These are phyloP conservation scores for Capsella rubella DNA, from an alignment of 441 rosid species.

Conservation along the genomic window DNA sequence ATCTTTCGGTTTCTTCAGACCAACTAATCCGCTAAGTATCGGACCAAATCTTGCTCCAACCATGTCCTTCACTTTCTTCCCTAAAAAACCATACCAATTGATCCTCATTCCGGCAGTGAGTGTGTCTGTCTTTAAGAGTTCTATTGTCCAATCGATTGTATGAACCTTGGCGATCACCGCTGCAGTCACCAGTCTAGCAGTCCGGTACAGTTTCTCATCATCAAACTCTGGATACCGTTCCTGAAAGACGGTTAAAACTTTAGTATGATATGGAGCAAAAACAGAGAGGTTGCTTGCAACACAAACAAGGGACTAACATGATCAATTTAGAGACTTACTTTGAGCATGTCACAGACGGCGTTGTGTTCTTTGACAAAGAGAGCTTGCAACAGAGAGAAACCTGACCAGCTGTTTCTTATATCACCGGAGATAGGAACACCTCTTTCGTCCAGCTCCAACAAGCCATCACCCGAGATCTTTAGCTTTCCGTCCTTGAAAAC, in stretches of 20 bases:
- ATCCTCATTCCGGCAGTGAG: conserved; percentile 73
- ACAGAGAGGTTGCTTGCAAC: conserved; percentile 26
- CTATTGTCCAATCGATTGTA: conserved; percentile 84
- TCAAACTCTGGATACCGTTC: conserved; percentile 58
- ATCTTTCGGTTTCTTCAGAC: conserved; percentile 65
- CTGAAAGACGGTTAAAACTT: conserved; percentile 31
- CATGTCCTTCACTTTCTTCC: conserved; percentile 66
- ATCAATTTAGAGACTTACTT: conserved; percentile 39
- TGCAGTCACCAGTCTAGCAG: conserved; percentile 72
- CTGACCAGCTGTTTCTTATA: conserved; percentile 76
- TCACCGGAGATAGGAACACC: conserved; percentile 75
- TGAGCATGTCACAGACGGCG: conserved; percentile 61
- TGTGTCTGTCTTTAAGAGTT: conserved; percentile 70
- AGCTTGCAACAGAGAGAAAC: conserved; percentile 72
- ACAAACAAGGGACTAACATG: conserved; percentile 16
- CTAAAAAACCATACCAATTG: conserved; percentile 76
- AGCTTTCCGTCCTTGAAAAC: conserved; percentile 76
- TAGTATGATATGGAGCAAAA: not conserved
- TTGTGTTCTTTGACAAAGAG: conserved; percentile 74
- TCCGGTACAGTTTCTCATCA: conserved; percentile 65
- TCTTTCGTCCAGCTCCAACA: conserved; percentile 61
- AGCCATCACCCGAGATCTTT: conserved; percentile 56
- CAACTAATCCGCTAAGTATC: conserved; percentile 66
- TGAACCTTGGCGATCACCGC: conserved; percentile 80
- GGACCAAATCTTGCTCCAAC: conserved; percentile 64